A percentile compares a stretch with the other conserved stretches of the same genome.
phyloP scores from a whole-genome alignment of 768 basidiomycete genomes.

The Boletellus emodensis region DNA sequence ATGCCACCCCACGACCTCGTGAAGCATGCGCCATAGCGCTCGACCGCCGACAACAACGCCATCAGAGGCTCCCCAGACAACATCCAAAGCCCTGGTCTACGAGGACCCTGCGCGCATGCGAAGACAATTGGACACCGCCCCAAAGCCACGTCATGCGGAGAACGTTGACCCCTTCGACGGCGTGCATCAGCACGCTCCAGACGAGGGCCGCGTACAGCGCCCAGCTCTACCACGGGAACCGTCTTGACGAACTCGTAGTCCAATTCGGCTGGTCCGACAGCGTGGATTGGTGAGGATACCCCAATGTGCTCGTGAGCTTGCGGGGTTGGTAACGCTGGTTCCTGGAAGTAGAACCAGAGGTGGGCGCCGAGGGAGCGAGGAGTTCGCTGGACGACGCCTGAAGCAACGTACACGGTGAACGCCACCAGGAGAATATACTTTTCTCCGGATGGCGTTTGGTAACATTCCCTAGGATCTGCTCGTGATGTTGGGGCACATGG shows the following conservation, averaged over 20 bases:
- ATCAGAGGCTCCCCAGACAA: constrained; percentile 46
- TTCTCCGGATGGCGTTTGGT: constrained; percentile 70
- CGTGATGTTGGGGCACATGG: too few species aligned
- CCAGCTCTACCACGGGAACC: constrained; percentile 61
- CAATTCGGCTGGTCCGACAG: constrained; percentile 70
- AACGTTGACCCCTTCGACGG: constrained; percentile 54
- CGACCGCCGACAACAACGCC: constrained; percentile 46
- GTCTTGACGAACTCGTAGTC: constrained; percentile 83
- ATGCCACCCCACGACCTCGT: constrained; percentile 35
- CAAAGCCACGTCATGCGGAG: constrained; percentile 46
- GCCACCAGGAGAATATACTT: constrained; percentile 54
- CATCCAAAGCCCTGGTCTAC: constrained; percentile 47
- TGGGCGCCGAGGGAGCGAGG: too few species aligned
- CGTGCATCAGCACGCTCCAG: constrained; percentile 53
- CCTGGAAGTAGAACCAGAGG: constrained; percentile 14
- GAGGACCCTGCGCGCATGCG: constrained; percentile 26
- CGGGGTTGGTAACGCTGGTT: too few species aligned
- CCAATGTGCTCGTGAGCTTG: constrained; percentile 41
- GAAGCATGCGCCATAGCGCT: constrained; percentile 52
- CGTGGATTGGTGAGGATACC: constrained; percentile 36
- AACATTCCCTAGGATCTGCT: constrained; percentile 79
- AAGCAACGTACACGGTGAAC: constrained; percentile 51
- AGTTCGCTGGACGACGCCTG: too few species aligned
- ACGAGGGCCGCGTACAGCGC: constrained; percentile 62
- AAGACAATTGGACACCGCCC: constrained; percentile 10